A percentile compares a stretch with the other conserved stretches of the same genome.
Evolutionary conservation across 2,329 filamentous ascomycete species (phyloP).

Genomic region (Pochonia chlamydosporia): DNA sequence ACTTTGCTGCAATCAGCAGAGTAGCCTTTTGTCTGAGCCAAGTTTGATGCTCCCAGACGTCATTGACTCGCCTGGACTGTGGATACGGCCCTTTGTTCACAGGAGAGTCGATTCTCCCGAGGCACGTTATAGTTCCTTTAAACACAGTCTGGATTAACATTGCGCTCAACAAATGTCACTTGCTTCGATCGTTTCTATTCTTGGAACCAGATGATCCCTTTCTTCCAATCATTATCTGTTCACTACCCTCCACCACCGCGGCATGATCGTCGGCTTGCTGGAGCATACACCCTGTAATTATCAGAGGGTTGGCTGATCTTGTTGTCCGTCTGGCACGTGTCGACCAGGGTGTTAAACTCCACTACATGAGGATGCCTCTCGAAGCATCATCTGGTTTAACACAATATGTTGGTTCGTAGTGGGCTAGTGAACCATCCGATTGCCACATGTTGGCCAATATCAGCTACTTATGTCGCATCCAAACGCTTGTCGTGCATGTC

Average conservation of each 20-base stretch:
- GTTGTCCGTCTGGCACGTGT: neutral
- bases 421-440: too few species aligned
- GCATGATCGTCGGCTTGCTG: neutral
- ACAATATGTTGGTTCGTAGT: too few species aligned
- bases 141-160: neutral
- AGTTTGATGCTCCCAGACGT: too few species aligned
- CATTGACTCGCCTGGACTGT: too few species aligned
- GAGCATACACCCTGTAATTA: neutral
- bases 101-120: too few species aligned
- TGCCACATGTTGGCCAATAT: too few species aligned
- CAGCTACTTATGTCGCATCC: neutral
- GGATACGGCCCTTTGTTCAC: too few species aligned
- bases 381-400: too few species aligned
- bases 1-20: too few species aligned
- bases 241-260: neutral
- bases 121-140: too few species aligned
- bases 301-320: neutral
- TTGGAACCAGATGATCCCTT: neutral
- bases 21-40: too few species aligned
- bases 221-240: neutral
- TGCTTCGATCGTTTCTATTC: neutral
- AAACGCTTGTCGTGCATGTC: neutral
- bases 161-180: neutral
- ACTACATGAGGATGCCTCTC: too few species aligned
- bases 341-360: neutral